These are phyloP conservation scores for Pachysandra terminalis DNA, from an alignment of 164 flowering plant species.

Conservation along the genomic window DNA sequence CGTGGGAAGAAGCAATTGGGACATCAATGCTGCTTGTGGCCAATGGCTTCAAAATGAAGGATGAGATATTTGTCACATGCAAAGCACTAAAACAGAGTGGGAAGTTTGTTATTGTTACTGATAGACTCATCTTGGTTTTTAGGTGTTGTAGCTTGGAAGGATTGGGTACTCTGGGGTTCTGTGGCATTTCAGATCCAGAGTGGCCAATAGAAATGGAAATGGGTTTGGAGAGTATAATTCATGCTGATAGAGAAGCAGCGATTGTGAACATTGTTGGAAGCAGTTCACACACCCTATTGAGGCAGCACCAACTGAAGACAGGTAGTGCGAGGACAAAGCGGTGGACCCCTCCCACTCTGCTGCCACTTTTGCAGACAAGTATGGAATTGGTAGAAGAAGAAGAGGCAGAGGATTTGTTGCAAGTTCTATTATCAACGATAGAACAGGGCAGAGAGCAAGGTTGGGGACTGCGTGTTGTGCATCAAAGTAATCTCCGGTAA, in stretches of 20 bases:
- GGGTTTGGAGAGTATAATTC: constrained; percentile 64
- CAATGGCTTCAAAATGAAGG: constrained; percentile 47
- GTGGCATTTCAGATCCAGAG: constrained; percentile 61
- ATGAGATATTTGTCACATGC: constrained; percentile 60
- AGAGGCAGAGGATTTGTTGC: constrained; percentile 62
- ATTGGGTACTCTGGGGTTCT: constrained; percentile 60
- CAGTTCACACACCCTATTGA: constrained; percentile 41
- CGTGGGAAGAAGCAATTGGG: constrained; percentile 96
- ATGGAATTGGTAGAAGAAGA: constrained; percentile 46
- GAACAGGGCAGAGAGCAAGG: constrained; percentile 52
- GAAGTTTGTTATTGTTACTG: constrained; percentile 59
- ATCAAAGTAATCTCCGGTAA: constrained; percentile 49
- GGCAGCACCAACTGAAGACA: constrained; percentile 37
- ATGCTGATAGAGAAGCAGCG: constrained; percentile 47
- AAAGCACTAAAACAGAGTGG: constrained; percentile 70
- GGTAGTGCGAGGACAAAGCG: constrained; percentile 30
- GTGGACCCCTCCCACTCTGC: constrained; percentile 40
- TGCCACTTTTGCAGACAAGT: constrained; percentile 71
- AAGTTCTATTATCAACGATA: constrained; percentile 41
- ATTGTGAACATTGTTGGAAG: constrained; percentile 78
- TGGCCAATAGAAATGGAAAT: constrained; percentile 70
- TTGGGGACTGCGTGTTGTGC: constrained; percentile 56
- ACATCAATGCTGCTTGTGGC: constrained; percentile 54
- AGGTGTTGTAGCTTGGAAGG: constrained; percentile 56
- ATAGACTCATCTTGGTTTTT: constrained; percentile 53